Evolutionary conservation across 2,329 filamentous ascomycete genomes (phyloP).

Genomic region (Hirsutella thompsonii): DNA sequence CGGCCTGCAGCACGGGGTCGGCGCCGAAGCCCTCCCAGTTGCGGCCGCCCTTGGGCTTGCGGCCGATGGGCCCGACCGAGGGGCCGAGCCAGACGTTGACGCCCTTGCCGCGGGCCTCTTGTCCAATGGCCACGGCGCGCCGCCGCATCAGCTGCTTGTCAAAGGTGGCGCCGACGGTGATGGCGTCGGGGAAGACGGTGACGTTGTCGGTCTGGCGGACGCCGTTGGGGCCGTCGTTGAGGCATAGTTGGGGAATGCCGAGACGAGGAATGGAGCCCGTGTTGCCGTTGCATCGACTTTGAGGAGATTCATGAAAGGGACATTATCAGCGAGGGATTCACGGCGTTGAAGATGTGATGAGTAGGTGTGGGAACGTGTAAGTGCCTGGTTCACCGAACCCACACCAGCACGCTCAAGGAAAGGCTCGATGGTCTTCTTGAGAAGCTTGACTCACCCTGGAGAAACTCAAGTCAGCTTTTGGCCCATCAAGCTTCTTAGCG

Average conservation of each 20-base stretch:
- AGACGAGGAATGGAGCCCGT: conserved; percentile 58
- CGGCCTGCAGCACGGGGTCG: conserved; percentile 61
- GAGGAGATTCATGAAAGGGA: neutral
- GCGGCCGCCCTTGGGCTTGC: conserved; percentile 59
- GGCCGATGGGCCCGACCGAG: conserved; percentile 55
- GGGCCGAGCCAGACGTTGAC: conserved; percentile 60
- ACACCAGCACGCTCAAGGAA: no score
- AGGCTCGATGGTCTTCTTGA: no score
- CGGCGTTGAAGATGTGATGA: no score
- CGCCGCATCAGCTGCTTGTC: conserved; percentile 60
- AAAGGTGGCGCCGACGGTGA: conserved; percentile 63
- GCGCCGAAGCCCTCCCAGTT: conserved; percentile 66
- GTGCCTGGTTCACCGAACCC: no score
- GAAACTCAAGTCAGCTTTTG: no score
- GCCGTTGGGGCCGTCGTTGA: conserved; percentile 61
- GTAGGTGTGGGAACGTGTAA: no score
- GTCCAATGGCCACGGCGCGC: conserved; percentile 53
- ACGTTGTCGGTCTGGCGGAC: conserved; percentile 61
- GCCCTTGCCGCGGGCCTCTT: conserved; percentile 63
- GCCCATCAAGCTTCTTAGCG: no score
- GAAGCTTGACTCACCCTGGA: no score
- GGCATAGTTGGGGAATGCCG: conserved; percentile 58
- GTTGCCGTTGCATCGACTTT: conserved; percentile 59
- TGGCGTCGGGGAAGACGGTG: conserved; percentile 68
- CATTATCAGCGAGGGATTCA: neutral